phyloP scores from a whole-genome alignment of 1,284 basidiomycete genomes.

The Tylopilus orsonianus region DNA sequence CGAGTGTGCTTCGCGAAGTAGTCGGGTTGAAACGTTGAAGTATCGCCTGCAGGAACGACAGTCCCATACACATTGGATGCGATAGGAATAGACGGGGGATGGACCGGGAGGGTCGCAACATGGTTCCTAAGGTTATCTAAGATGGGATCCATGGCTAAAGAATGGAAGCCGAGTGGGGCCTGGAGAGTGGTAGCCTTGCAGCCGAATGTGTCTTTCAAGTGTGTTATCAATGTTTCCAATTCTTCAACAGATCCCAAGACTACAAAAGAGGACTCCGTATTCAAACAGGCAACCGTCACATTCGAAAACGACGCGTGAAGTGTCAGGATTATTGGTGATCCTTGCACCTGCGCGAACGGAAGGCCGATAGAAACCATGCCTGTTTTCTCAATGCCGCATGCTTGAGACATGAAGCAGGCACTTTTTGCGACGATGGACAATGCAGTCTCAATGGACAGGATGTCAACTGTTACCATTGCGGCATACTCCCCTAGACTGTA shows the following conservation, averaged over 20 bases:
- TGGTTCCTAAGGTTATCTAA: conserved; percentile 45
- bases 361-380: conserved; percentile 63
- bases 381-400: conserved; percentile 44
- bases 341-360: conserved; percentile 34
- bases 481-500: conserved; percentile 69
- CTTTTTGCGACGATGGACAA: conserved; percentile 59
- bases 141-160: conserved; percentile 56
- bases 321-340: conserved; percentile 39
- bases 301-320: conserved; percentile 35
- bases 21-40: conserved; percentile 43
- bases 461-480: conserved; percentile 57
- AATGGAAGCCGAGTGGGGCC: conserved; percentile 67
- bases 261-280: conserved; percentile 55
- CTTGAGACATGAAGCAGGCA: conserved; percentile 50
- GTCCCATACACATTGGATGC: conserved; percentile 58
- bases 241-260: conserved; percentile 51
- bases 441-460: conserved; percentile 54
- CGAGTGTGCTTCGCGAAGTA: conserved; percentile 63
- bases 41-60: conserved; percentile 53
- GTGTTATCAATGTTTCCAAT: conserved; percentile 42
- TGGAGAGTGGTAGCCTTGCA: conserved; percentile 45
- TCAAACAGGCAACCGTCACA: conserved; percentile 59
- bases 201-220: conserved; percentile 38
- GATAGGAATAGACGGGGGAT: conserved; percentile 53
- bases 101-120: conserved; percentile 38